These are phyloP conservation scores for Penicillium sp. DNA, from an alignment of 2,329 filamentous ascomycete species.

Conservation along the genomic window DNA sequence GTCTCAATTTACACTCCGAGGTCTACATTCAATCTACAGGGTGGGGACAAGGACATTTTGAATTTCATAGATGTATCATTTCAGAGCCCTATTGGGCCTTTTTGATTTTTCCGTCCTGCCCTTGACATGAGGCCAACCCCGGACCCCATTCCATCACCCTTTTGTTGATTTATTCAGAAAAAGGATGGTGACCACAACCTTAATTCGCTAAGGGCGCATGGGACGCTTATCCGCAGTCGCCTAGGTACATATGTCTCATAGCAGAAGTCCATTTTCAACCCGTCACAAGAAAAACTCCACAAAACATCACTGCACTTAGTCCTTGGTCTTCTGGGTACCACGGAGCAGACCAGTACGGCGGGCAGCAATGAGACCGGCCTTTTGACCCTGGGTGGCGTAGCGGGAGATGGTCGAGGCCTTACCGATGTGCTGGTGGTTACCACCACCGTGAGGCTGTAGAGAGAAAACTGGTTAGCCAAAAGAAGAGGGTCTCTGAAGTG, in stretches of 20 bases:
- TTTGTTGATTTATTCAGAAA: slow-evolving; percentile 32
- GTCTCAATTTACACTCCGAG: background rate
- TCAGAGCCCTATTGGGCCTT: slow-evolving; percentile 22
- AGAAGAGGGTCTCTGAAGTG: slow-evolving; percentile 4
- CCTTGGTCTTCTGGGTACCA: slow-evolving; percentile 99
- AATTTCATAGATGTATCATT: slow-evolving; percentile 31
- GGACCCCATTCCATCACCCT: slow-evolving; percentile 29
- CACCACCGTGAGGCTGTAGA: slow-evolving; percentile 79
- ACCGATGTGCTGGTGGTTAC: slow-evolving; percentile 99
- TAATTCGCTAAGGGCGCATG: slow-evolving; percentile 42
- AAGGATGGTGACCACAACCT: slow-evolving; percentile 42
- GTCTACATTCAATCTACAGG: slow-evolving; percentile 9
- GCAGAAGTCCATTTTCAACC: slow-evolving; percentile 42
- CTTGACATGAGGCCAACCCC: slow-evolving; percentile 25
- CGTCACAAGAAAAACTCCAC: slow-evolving; percentile 62
- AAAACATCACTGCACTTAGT: slow-evolving; percentile 62
- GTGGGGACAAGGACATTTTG: slow-evolving; percentile 10
- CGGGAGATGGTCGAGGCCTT: slow-evolving; percentile 99
- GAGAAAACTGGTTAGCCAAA: slow-evolving; percentile 17
- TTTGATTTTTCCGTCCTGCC: slow-evolving; percentile 29
- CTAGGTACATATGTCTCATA: slow-evolving; percentile 46
- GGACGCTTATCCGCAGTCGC: slow-evolving; percentile 40
- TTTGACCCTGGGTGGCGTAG: slow-evolving; percentile 97
- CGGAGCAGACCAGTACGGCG: slow-evolving; percentile 99
- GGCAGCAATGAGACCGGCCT: slow-evolving; percentile 99